Conservation (phyloP, 345 rosid species). For the Hibiscus trionum region DNA sequence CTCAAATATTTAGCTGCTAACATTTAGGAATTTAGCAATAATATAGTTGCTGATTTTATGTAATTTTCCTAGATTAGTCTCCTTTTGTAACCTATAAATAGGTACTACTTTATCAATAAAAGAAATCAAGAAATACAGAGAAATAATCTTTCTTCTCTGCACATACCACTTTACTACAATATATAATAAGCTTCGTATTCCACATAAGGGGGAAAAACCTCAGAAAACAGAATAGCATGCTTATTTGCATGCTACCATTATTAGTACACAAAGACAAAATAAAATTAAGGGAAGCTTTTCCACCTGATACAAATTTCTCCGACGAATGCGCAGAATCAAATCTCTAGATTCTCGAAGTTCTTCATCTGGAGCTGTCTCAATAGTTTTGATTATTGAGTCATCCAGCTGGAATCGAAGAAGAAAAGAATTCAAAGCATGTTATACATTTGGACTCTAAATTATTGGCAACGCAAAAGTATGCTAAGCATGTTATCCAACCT, state of each 20-base stretch:
- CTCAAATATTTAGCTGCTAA: no score
- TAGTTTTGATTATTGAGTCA: conserved; percentile 72
- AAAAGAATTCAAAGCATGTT: background rate
- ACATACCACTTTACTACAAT: no score
- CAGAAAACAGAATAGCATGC: background rate
- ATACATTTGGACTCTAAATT: conserved; percentile 1
- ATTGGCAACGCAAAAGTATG: background rate
- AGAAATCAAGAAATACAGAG: no score
- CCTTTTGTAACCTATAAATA: no score
- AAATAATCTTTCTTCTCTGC: no score
- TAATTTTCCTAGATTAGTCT: no score
- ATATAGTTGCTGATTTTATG: no score
- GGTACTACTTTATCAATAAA: no score
- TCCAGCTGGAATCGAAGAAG: conserved; percentile 55
- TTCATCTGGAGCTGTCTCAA: conserved; percentile 67
- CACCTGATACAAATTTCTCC: conserved; percentile 87
- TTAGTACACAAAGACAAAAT: background rate
- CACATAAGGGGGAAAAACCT: background rate
- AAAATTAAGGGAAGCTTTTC: conserved; percentile 1
- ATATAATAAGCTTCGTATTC: background rate
- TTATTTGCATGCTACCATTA: background rate
- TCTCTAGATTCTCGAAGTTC: conserved; percentile 76
- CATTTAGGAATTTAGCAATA: no score
- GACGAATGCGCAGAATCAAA: conserved; percentile 69
- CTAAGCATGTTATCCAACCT: conserved; percentile 40